phyloP scores from a whole-genome alignment of 108 stramenopile genomes.

The Cyclostephanos invisitatus region DNA sequence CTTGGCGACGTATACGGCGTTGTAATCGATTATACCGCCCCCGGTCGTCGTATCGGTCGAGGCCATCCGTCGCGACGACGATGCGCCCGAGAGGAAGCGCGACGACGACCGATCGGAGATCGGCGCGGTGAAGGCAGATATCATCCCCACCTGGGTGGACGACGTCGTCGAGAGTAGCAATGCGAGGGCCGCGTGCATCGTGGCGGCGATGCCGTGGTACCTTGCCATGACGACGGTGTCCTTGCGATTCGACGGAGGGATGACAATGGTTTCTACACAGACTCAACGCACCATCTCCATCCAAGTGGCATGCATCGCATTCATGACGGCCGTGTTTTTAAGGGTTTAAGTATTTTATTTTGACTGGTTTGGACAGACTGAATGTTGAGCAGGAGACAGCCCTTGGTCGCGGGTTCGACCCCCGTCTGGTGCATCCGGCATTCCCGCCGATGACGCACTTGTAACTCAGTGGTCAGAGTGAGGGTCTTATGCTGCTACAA shows the following conservation, averaged over 20 bases:
- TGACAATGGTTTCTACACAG: no score
- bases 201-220: slow-evolving; percentile 13
- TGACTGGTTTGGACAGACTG: background rate
- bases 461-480: slow-evolving; percentile 95
- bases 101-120: background rate
- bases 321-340: no score
- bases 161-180: background rate
- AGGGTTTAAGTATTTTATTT: background rate
- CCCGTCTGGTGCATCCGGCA: slow-evolving; percentile 68
- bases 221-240: slow-evolving; percentile 1
- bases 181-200: slow-evolving; percentile 3
- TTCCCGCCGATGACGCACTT: slow-evolving; percentile 36
- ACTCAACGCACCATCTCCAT: no score
- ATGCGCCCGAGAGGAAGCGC: background rate
- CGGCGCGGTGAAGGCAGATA: no score
- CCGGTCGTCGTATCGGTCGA: background rate
- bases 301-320: background rate
- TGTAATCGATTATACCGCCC: slow-evolving; percentile 14
- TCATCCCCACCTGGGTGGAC: no score
- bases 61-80: background rate
- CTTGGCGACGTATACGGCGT: slow-evolving; percentile 38
- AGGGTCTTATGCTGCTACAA: slow-evolving; percentile 78
- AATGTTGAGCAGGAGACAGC: slow-evolving; percentile 36
- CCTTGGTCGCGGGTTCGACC: slow-evolving; percentile 88
- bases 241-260: no score